A percentile compares a stretch with the other conserved stretches of the same genome.
Evolutionary conservation across 371 early-diverging fungal genomes (phyloP).

Genomic region (Pancytospora philotis): DNA sequence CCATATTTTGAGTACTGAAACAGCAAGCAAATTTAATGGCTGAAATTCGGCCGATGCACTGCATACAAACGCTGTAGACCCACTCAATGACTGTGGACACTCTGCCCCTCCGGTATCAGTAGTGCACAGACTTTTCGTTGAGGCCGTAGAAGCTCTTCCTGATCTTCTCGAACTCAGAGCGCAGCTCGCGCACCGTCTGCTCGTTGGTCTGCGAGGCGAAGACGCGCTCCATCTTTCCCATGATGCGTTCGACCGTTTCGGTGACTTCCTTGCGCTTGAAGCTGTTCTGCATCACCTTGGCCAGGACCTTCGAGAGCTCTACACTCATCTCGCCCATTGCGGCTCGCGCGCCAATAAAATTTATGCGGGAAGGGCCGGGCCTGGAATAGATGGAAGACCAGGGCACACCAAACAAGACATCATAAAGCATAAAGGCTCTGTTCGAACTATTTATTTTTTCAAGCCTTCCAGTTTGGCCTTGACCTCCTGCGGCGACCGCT

Average conservation of each 20-base stretch:
- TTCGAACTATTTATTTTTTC: background rate
- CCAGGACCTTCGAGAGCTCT: conserved; percentile 44
- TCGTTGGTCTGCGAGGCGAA: background rate
- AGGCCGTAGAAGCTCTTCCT: conserved; percentile 10
- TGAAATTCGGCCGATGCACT: too few relatives aligned
- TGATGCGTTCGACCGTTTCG: conserved; percentile 27
- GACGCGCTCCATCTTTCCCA: conserved; percentile 18
- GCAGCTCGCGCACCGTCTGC: background rate
- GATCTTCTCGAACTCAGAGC: conserved; percentile 22
- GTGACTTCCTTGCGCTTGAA: conserved; percentile 39
- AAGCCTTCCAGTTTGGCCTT: conserved; percentile 12
- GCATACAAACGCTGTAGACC: too few relatives aligned
- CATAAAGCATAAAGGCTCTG: background rate
- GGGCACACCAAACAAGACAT: background rate
- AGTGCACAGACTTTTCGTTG: too few relatives aligned
- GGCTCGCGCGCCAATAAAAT: too few relatives aligned
- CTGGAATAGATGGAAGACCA: too few relatives aligned
- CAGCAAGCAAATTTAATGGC: too few relatives aligned
- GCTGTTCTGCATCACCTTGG: conserved; percentile 42
- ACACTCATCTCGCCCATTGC: conserved; percentile 4
- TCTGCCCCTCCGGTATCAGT: too few relatives aligned
- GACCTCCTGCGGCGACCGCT: conserved; percentile 2
- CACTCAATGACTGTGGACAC: too few relatives aligned
- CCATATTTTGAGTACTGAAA: too few relatives aligned
- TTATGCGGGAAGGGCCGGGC: too few relatives aligned